Conservation (phyloP, 2,329 filamentous ascomycete species). For the Diplodia mutila region DNA sequence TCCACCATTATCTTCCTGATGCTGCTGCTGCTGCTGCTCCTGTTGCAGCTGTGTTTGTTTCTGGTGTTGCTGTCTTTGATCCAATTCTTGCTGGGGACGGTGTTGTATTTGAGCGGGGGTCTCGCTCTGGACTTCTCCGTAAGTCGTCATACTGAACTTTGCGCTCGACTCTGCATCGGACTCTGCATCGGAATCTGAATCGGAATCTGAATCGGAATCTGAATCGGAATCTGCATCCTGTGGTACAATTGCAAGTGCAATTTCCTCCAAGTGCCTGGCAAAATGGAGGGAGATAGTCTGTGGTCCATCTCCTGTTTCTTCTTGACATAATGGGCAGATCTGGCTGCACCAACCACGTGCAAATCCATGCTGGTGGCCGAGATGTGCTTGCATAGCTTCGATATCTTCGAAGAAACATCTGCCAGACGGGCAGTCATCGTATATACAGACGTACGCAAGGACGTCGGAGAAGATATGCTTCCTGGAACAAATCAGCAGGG, state of each 20-base stretch:
- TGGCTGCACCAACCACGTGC: constrained; percentile 30
- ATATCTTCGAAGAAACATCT: constrained; percentile 28
- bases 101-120: constrained; percentile 5
- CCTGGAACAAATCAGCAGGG: constrained; percentile 19
- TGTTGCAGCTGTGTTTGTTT: constrained; percentile 32
- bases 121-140: no score
- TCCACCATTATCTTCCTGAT: constrained; percentile 27
- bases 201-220: constrained; percentile 28
- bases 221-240: constrained; percentile 27
- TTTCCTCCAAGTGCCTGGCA: constrained; percentile 34
- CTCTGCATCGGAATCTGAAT: constrained; percentile 26
- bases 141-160: no score
- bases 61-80: constrained; percentile 34
- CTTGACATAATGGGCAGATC: constrained; percentile 31
- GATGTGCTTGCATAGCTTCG: constrained; percentile 31
- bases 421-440: constrained; percentile 28
- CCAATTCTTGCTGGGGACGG: constrained; percentile 22
- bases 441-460: constrained; percentile 33
- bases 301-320: constrained; percentile 28
- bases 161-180: no score
- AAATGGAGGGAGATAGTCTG: constrained; percentile 30
- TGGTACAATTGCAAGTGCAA: constrained; percentile 32
- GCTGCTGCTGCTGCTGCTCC: constrained; percentile 31
- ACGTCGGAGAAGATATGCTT: constrained; percentile 34
- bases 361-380: constrained; percentile 30